These are phyloP conservation scores for Plasmodium berghei DNA, from an alignment of 169 alveolate species.

Conservation along the genomic window DNA sequence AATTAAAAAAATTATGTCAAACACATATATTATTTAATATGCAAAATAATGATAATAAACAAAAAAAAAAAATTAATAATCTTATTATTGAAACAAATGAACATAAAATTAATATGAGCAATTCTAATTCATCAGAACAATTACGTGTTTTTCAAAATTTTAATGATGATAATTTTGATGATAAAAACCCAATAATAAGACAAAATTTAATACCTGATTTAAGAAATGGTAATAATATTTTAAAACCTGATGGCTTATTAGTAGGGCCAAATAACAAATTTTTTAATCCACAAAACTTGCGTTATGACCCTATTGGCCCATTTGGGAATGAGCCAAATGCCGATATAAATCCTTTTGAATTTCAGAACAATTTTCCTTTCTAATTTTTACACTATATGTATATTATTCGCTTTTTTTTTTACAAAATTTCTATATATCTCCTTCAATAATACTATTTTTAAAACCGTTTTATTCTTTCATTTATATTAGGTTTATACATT, in stretches of 20 bases:
- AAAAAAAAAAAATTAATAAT: neutral
- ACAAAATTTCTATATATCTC: neutral
- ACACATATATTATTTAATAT: slow-evolving; percentile 33
- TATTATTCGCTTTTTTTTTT: neutral
- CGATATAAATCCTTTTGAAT: slow-evolving; percentile 75
- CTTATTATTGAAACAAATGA: slow-evolving; percentile 13
- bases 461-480: no score
- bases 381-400: slow-evolving; percentile 1
- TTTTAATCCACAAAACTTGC: slow-evolving; percentile 73
- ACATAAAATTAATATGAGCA: neutral
- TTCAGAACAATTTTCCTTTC: slow-evolving; percentile 57
- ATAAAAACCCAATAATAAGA: slow-evolving; percentile 40
- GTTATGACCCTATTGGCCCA: slow-evolving; percentile 86
- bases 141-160: slow-evolving; percentile 18
- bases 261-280: slow-evolving; percentile 86
- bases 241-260: slow-evolving; percentile 85
- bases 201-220: slow-evolving; percentile 18
- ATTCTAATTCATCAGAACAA: neutral
- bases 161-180: slow-evolving; percentile 57
- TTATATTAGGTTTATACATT: no score
- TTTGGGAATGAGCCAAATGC: slow-evolving; percentile 85
- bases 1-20: slow-evolving; percentile 39
- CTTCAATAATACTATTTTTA: no score
- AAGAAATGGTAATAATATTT: slow-evolving; percentile 10
- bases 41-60: slow-evolving; percentile 8